Base-by-base conservation (phyloP, 2,329 filamentous ascomycete species). In the Trichophyton equinum region DNA sequence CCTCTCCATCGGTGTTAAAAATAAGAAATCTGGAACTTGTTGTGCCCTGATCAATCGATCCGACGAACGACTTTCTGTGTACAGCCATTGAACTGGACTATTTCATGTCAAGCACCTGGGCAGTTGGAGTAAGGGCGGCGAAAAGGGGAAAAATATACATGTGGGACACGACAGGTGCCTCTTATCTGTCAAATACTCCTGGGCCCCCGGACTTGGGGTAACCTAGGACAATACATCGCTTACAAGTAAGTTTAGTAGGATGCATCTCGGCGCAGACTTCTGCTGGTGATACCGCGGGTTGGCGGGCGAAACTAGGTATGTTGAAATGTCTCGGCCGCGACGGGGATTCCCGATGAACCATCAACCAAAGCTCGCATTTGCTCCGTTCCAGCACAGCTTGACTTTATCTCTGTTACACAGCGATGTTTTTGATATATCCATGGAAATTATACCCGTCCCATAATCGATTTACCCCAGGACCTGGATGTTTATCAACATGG, bases 11-110 rank as follows among this genome's bases (percentile, higher is more conserved):
- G 65, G 84, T 84, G 75, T 95, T 85, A 76, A 96, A 96, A 70
- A 96, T 91, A 67, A 96, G 82, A 75, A 96, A 96, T 47, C 91
- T 83, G 38, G 90, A 89, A 62, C 88, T 92, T 25, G 91, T 96
- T 9, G 91, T 96, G 62, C 91, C 91, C 70, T 95, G 89, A 71
- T 96, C 91, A 71, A 96, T 91, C 66, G 88, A 89, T 63, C 90
- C 91, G 63, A 95, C 85, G 69, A 89, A 95, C 5, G 42, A 57
- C 30, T 36, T 55, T 55, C 51, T 27, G 8, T 13, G 8, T 33
- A n/a, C 30, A 18, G 51, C 51, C 51, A 55, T 55, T 15, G 51
- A 36, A 30, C 30, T 25, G 22, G 51, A 36, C n/a, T 55, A 36
- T 33, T 8, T 33, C 27, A 18, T n/a, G 15, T 13, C 25, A 55